These are phyloP conservation scores for Poronia punctata DNA, from an alignment of 495 filamentous ascomycete genomes.

Conservation along the genomic window DNA sequence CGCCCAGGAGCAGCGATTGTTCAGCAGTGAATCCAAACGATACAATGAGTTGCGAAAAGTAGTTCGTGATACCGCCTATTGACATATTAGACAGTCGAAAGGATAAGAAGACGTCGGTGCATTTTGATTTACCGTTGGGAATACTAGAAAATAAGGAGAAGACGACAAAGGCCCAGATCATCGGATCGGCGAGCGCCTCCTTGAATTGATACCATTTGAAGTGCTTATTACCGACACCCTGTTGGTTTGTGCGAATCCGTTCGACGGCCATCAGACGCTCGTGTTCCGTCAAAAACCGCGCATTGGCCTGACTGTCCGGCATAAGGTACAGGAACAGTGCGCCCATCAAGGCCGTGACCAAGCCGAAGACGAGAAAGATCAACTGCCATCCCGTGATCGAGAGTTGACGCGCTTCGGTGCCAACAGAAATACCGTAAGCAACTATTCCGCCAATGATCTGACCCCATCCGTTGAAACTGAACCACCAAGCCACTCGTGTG, in stretches of 20 bases:
- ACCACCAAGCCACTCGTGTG: slow-evolving; percentile 53
- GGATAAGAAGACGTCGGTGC: background rate
- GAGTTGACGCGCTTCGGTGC: slow-evolving; percentile 45
- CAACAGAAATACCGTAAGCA: slow-evolving; percentile 58
- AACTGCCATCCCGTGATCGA: slow-evolving; percentile 60
- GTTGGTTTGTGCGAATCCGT: slow-evolving; percentile 56
- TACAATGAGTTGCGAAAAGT: slow-evolving; percentile 63
- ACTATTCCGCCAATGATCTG: slow-evolving; percentile 57
- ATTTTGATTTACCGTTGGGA: slow-evolving; percentile 50
- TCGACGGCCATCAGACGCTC: slow-evolving; percentile 55
- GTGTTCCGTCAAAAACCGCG: slow-evolving; percentile 55
- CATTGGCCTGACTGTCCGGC: slow-evolving; percentile 64
- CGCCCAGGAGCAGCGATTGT: slow-evolving; percentile 58
- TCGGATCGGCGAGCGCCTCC: slow-evolving; percentile 43
- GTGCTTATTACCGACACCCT: slow-evolving; percentile 63
- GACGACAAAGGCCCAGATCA: slow-evolving; percentile 52
- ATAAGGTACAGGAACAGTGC: slow-evolving; percentile 55
- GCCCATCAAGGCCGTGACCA: slow-evolving; percentile 52
- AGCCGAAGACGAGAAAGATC: slow-evolving; percentile 58
- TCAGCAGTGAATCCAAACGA: slow-evolving; percentile 51
- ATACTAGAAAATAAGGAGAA: slow-evolving; percentile 57
- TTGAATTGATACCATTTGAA: slow-evolving; percentile 58
- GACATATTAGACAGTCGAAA: background rate
- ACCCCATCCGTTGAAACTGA: slow-evolving; percentile 55
- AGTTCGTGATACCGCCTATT: slow-evolving; percentile 58